phyloP scores from a whole-genome alignment of 192 early-diverging fungal species.

The Coemansia sp. region DNA sequence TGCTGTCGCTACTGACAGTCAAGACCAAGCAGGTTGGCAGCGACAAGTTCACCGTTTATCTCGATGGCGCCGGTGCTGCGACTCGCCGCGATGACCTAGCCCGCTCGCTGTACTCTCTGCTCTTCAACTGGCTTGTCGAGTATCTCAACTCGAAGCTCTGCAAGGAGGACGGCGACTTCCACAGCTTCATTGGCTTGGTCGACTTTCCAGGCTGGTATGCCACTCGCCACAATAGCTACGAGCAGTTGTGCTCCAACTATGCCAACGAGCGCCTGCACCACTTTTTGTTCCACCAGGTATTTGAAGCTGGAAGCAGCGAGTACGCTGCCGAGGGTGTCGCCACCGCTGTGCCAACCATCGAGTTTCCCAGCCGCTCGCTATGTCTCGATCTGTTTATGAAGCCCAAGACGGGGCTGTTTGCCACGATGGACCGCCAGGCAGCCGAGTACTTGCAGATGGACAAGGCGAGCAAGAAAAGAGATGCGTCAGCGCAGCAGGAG shows the following conservation, averaged over 20 bases:
- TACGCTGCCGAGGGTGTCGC: constrained; percentile 61
- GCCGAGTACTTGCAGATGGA: constrained; percentile 37
- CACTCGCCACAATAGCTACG: constrained; percentile 48
- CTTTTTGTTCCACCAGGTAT: constrained; percentile 67
- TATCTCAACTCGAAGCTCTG: constrained; percentile 80
- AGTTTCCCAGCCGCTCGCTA: constrained; percentile 60
- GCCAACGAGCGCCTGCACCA: constrained; percentile 85
- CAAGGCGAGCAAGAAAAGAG: constrained; percentile 23
- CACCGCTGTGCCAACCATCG: constrained; percentile 43
- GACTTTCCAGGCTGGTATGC: constrained; percentile 80
- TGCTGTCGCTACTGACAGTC: constrained; percentile 77
- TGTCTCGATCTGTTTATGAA: constrained; percentile 72
- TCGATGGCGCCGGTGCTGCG: constrained; percentile 68
- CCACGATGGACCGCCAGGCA: constrained; percentile 67
- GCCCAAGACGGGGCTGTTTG: constrained; percentile 68
- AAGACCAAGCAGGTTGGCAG: constrained; percentile 79
- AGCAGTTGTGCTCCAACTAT: constrained; percentile 75
- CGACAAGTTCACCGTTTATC: constrained; percentile 77
- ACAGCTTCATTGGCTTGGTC: constrained; percentile 78
- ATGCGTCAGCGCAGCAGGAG: constrained; percentile 25
- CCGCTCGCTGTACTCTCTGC: constrained; percentile 73
- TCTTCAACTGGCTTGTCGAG: constrained; percentile 83
- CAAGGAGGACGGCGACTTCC: constrained; percentile 56
- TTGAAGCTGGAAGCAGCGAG: constrained; percentile 64
- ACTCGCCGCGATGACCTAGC: constrained; percentile 71